Base-by-base conservation (phyloP, 2,329 filamentous ascomycete species). In the Dryadomyces quercivorus region DNA sequence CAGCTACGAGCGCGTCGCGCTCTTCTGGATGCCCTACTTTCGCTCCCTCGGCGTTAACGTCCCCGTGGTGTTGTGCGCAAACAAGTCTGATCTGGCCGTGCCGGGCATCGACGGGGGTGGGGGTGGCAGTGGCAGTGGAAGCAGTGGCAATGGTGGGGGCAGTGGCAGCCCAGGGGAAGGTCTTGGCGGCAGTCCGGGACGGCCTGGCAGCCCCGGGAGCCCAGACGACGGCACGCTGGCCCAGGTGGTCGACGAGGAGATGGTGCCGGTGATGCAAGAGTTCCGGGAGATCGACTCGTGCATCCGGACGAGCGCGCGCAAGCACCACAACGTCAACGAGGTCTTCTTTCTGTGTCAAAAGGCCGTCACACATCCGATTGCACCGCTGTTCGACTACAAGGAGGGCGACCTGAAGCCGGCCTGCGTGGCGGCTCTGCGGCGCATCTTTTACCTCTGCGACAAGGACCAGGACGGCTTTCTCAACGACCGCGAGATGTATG, bases 11-110 rank as follows among this genome's bases (percentile, higher is more conserved):
- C 79, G 93, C 42, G 91, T 98, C 3, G 93, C 92, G 3, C 76
- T 98, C 48, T 98, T 97, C 70, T 98, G 93, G 93, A 86, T 98
- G 80, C 93, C 93, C 12, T 94, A 96, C 70, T 97, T 98, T 66
- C 86, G 93, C 58, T 95, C 91, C 4, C 80, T 98, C 43, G 93
- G 93, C n/a, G 93, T 98, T 66, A 98, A 98, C 66, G 90, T 98
- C 21, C 93, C 93, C 0, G 93, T 98, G 12, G 91, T 98, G 47
- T 74, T 98, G 55, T 97, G 93, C 65, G 90, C 93, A 65, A 97
- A 97, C 75, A 98, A 98, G 70, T 88, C 89, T n/a, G 93, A 98
- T 63, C 75, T 96, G 53, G 81, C 82, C 2, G 34, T 31, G 44
- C 48, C 42, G 34, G 36, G 36, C 10, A 16, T 12, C 16, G 34